A percentile compares a stretch with the other conserved stretches of the same genome.
Evolutionary conservation across 139 green algal genomes (phyloP).

Genomic region (Picochlorum sp.): DNA sequence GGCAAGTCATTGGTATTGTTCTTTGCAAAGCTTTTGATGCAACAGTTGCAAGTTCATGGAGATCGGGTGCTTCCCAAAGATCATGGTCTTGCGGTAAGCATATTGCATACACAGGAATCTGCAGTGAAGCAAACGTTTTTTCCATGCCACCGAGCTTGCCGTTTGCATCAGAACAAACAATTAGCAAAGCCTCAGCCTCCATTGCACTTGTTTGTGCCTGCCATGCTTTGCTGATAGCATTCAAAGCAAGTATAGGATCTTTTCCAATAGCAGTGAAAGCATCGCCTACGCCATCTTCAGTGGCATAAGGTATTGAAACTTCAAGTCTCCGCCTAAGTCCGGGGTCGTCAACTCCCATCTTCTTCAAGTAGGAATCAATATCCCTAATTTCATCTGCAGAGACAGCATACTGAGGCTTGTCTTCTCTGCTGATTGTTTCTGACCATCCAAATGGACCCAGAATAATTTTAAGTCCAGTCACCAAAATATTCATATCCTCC

Average conservation of each 20-base stretch:
- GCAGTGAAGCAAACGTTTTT: constrained; percentile 3
- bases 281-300: background rate
- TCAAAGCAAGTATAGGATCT: constrained; percentile 6
- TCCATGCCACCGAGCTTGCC: constrained; percentile 24
- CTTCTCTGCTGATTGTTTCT: constrained; percentile 14
- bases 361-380: constrained; percentile 59
- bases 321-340: constrained; percentile 29
- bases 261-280: background rate
- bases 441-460: constrained; percentile 39
- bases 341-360: constrained; percentile 63
- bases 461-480: constrained; percentile 32
- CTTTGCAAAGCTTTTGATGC: constrained; percentile 8
- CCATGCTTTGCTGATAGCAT: background rate
- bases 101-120: constrained; percentile 20
- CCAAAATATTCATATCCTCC: constrained; percentile 45
- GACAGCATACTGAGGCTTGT: constrained; percentile 10
- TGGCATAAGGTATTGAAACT: constrained; percentile 15
- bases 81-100: constrained; percentile 7
- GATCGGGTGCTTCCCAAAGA: constrained; percentile 8
- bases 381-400: constrained; percentile 42
- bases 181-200: constrained; percentile 1
- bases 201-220: background rate
- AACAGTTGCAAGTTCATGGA: constrained; percentile 25
- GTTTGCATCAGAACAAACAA: constrained; percentile 28
- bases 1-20: background rate